phyloP scores from a whole-genome alignment of 1,284 basidiomycete species.

The Erythrobasidium hasegawianum region DNA sequence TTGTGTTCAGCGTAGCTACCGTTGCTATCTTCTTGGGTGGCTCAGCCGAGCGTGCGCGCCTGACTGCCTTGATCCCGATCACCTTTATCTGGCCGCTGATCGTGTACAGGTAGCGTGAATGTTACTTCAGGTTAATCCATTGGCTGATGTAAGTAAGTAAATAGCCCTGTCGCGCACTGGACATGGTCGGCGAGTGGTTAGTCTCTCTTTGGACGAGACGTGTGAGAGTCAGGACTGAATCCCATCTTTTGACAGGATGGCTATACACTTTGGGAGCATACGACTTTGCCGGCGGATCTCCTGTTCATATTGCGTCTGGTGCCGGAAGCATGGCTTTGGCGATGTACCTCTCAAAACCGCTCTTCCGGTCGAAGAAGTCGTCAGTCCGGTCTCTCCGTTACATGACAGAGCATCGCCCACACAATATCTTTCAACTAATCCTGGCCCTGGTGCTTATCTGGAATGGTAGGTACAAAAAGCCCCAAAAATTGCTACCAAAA shows the following conservation, averaged over 20 bases:
- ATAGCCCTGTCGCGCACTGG: slow-evolving; percentile 1
- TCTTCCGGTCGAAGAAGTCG: slow-evolving; percentile 14
- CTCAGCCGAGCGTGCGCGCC: slow-evolving; percentile 4
- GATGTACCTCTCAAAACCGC: slow-evolving; percentile 24
- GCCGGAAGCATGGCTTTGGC: slow-evolving; percentile 13
- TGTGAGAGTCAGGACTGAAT: too few relatives aligned
- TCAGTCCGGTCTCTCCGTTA: not conserved
- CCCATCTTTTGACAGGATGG: slow-evolving; percentile 7
- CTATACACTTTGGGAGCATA: slow-evolving; percentile 10
- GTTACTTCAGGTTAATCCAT: too few relatives aligned
- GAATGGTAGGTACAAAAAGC: slow-evolving; percentile 6
- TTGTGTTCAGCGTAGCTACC: slow-evolving; percentile 17
- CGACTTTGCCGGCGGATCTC: slow-evolving; percentile 31
- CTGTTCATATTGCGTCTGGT: slow-evolving; percentile 29
- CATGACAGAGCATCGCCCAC: slow-evolving; percentile 11
- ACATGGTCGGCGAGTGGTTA: not conserved
- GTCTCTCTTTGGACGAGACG: too few relatives aligned
- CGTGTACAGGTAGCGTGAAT: slow-evolving; percentile 1
- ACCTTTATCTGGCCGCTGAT: slow-evolving; percentile 8
- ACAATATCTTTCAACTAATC: slow-evolving; percentile 7
- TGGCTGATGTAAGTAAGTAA: too few relatives aligned
- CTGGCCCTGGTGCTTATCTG: slow-evolving; percentile 14
- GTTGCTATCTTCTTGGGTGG: slow-evolving; percentile 15
- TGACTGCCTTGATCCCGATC: slow-evolving; percentile 6
- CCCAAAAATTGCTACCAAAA: too few relatives aligned